phyloP scores from a whole-genome alignment of 768 basidiomycete species.

The Phaffia tasmanica region DNA sequence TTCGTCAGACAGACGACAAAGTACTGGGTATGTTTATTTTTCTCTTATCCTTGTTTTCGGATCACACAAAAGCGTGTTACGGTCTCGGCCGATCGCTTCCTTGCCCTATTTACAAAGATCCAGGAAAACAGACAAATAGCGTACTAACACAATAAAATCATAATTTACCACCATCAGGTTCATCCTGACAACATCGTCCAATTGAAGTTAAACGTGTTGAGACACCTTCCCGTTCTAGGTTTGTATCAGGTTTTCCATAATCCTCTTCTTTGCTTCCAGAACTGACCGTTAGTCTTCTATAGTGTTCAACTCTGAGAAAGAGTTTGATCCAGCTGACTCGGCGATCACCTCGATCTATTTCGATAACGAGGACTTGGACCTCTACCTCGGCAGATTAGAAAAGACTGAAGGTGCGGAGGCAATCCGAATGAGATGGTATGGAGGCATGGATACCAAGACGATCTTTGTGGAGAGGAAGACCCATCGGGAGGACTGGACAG shows the following conservation, averaged over 20 bases:
- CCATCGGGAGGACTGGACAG: conserved; percentile 96
- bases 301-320: conserved; percentile 92
- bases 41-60: too few species aligned
- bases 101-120: too few species aligned
- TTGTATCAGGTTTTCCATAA: conserved; percentile 27
- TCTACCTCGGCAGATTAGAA: conserved; percentile 91
- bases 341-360: conserved; percentile 97
- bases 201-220: conserved; percentile 81
- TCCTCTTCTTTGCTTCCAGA: conserved; percentile 9
- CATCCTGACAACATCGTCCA: conserved; percentile 92
- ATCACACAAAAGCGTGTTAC: neutral
- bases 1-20: conserved; percentile 99
- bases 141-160: neutral
- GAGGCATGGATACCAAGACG: conserved; percentile 66
- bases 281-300: conserved; percentile 10
- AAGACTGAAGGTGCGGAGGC: conserved; percentile 99
- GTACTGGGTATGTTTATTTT: conserved; percentile 63
- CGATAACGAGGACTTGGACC: conserved; percentile 86
- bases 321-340: conserved; percentile 55
- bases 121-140: too few species aligned
- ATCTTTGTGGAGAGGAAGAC: conserved; percentile 45
- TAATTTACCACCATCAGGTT: conserved; percentile 39
- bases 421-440: conserved; percentile 93
- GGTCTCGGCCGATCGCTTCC: neutral
- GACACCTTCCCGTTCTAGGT: conserved; percentile 90